Percentiles rank a stretch among this genome's conserved stretches.
Conservation (phyloP, 768 basidiomycete species). For the Gloeostereum incarnatum region DNA sequence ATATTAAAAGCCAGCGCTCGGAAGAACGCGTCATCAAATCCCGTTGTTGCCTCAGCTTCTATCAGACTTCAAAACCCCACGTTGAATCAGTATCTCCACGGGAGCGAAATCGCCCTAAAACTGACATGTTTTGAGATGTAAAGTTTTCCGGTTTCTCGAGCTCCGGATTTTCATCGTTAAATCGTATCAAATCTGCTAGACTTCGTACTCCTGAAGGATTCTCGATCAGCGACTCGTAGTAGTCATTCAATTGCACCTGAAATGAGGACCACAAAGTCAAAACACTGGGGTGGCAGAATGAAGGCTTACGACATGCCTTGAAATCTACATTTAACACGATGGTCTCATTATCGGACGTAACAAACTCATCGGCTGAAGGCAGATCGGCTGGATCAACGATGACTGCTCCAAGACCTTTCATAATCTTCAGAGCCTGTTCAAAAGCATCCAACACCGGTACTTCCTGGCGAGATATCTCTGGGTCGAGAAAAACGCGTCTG, state of each 20-base stretch:
- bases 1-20: slow-evolving; percentile 32
- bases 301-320: slow-evolving; percentile 31
- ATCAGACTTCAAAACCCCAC: slow-evolving; percentile 21
- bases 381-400: slow-evolving; percentile 58
- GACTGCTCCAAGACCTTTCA: slow-evolving; percentile 33
- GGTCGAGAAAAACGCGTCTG: slow-evolving; percentile 25
- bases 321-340: slow-evolving; percentile 48
- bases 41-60: slow-evolving; percentile 25
- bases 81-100: neutral
- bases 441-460: slow-evolving; percentile 27
- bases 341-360: slow-evolving; percentile 40
- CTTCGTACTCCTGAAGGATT: slow-evolving; percentile 48
- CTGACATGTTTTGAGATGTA: slow-evolving; percentile 26
- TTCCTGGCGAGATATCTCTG: slow-evolving; percentile 21
- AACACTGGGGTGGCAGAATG: neutral
- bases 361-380: slow-evolving; percentile 41
- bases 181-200: slow-evolving; percentile 48
- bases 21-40: slow-evolving; percentile 33
- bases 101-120: neutral
- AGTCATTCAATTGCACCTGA: slow-evolving; percentile 45
- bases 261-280: neutral
- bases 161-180: slow-evolving; percentile 41
- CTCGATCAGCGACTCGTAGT: slow-evolving; percentile 32
- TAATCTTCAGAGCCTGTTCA: slow-evolving; percentile 24
- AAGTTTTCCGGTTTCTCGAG: slow-evolving; percentile 36